phyloP scores from a whole-genome alignment of 1,139 yeast species.

The Scheffersomyces insectosa region DNA sequence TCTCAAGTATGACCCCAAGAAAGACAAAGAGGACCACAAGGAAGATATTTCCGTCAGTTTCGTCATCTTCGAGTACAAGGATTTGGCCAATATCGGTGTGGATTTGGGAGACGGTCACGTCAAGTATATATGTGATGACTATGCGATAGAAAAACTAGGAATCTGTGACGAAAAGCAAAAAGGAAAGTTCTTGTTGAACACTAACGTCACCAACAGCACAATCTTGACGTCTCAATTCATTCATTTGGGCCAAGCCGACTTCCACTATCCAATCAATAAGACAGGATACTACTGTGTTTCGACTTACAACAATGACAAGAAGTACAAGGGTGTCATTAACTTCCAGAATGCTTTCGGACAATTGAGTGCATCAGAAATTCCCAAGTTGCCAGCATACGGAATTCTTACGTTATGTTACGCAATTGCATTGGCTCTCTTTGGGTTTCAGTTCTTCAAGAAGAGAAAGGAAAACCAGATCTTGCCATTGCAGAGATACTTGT shows the following conservation, averaged over 20 bases:
- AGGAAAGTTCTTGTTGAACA: slow-evolving; percentile 61
- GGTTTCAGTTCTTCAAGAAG: slow-evolving; percentile 83
- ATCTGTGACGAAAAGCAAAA: slow-evolving; percentile 54
- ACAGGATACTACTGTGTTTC: slow-evolving; percentile 95
- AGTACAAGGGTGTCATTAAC: slow-evolving; percentile 65
- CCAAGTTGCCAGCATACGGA: slow-evolving; percentile 88
- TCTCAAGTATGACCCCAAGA: slow-evolving; percentile 34
- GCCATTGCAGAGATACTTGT: slow-evolving; percentile 86
- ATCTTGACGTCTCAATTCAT: slow-evolving; percentile 58
- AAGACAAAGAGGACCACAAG: slow-evolving; percentile 18
- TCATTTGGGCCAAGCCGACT: slow-evolving; percentile 58
- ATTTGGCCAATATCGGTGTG: slow-evolving; percentile 68
- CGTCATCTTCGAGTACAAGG: slow-evolving; percentile 82
- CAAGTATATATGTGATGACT: slow-evolving; percentile 75
- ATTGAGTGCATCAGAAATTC: slow-evolving; percentile 85
- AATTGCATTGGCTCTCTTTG: slow-evolving; percentile 76
- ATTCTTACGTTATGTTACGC: slow-evolving; percentile 81
- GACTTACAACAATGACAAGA: slow-evolving; percentile 44
- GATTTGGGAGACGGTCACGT: slow-evolving; percentile 27
- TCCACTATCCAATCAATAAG: slow-evolving; percentile 61
- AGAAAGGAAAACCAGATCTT: slow-evolving; percentile 74
- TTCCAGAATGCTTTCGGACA: slow-evolving; percentile 93
- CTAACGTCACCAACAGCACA: slow-evolving; percentile 47
- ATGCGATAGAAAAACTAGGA: slow-evolving; percentile 55
- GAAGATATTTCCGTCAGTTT: slow-evolving; percentile 55